Base-by-base conservation (phyloP, 768 basidiomycete species). In the Lyophyllum atratum region DNA sequence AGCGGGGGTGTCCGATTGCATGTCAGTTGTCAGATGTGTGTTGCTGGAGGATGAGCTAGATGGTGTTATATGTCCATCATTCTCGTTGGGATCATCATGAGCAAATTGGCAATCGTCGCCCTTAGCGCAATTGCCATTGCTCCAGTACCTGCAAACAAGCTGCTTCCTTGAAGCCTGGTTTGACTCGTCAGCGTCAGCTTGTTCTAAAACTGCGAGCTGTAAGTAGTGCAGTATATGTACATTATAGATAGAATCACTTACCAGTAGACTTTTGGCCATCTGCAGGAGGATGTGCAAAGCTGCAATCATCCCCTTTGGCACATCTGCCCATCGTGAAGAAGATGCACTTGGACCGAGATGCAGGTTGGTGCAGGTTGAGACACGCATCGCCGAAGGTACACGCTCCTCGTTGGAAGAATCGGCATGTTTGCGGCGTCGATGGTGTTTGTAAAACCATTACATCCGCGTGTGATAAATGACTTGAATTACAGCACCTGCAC, bases 251-350 rank as follows among this genome's bases (percentile, higher is more conserved):
- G 42, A 21, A 17, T 25, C 40, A 58, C 58, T n/a, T 22, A 59
- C 58, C 54, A 46, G 26, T 12, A 31, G 40, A 8, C 24, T 48
- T 42, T 24, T 24, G 17, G 9, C 39, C 34, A 26, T 25, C n/a
- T 7, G 28, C 21, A 26, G 34, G 24, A 24, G 19, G 14, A 43
- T 65, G 64, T 19, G 44, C 26, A 54, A 65, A 65, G 15, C 37
- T 52, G 31, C 64, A 65, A 29, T 42, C 47, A n/a, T 51, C 51
- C 29, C 65, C 62, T 14, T 58, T 59, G 15, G n/a, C 17, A 40
- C 65, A 66, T 54, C 29, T 54, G 12, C 56, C 55, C 39, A 59
- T 34, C 2, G 48, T 17, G 44, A 59, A 67, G 42, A 65, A 67
- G 12, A 62, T 42, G 46, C 66, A 67, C 5, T 49, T 46, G 3